Conservation (phyloP, 2,329 filamentous ascomycete species). For the Teratosphaeria epicoccoides region DNA sequence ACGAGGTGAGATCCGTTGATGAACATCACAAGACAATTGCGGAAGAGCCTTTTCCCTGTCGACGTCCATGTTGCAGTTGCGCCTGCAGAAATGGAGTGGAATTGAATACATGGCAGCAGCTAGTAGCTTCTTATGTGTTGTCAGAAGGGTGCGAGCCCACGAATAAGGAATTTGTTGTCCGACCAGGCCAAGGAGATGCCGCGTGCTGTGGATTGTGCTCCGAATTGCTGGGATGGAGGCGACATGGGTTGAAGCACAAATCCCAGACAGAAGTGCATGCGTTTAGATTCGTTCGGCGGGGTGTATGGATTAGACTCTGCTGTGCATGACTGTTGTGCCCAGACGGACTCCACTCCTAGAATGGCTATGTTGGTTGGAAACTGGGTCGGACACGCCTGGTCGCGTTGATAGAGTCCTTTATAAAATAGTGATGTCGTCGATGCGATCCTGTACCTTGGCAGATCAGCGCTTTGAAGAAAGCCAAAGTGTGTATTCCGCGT, state of each 20-base stretch:
- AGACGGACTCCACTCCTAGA: neutral
- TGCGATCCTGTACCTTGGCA: neutral
- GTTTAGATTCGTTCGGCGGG: neutral
- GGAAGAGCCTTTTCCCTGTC: conserved; percentile 3
- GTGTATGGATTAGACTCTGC: neutral
- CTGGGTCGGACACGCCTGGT: neutral
- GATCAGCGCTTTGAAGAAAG: neutral
- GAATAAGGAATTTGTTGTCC: neutral
- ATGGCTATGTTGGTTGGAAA: neutral
- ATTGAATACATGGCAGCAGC: neutral
- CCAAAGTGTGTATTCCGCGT: too few relatives aligned
- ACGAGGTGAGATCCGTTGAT: conserved; percentile 4
- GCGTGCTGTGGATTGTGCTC: neutral
- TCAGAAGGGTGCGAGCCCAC: neutral
- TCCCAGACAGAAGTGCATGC: neutral
- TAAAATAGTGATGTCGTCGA: conserved; percentile 7
- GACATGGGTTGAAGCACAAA: neutral
- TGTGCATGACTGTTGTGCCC: neutral
- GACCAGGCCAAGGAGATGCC: neutral
- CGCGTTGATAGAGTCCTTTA: neutral
- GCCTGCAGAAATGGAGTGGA: neutral
- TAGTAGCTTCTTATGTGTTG: neutral
- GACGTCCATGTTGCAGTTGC: neutral
- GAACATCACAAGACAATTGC: conserved; percentile 3
- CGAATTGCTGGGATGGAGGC: neutral